These are phyloP conservation scores for Trichaptum fuscoviolaceum DNA, from an alignment of 768 basidiomycete genomes.

Conservation along the genomic window DNA sequence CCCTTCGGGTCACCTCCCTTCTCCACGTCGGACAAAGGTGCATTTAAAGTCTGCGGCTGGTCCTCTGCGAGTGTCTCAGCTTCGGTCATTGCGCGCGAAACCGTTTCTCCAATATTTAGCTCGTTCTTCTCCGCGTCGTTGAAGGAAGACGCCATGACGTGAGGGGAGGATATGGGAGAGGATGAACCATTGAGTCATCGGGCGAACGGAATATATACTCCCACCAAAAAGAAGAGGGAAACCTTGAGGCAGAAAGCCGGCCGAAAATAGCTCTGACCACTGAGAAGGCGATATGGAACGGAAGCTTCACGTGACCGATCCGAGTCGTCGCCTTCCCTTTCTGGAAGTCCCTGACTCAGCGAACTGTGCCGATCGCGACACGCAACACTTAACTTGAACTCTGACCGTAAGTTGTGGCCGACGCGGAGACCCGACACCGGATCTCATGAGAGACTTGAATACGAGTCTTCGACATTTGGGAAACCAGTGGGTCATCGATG, in stretches of 20 bases:
- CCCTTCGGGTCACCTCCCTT: background rate
- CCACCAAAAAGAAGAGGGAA: background rate
- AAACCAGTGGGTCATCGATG: too few species aligned
- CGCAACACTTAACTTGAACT: too few species aligned
- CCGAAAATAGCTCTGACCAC: background rate
- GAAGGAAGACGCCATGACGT: background rate
- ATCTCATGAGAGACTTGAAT: too few species aligned
- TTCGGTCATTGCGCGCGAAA: background rate
- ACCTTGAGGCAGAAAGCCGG: background rate
- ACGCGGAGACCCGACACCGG: too few species aligned
- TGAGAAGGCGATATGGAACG: background rate
- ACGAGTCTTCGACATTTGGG: too few species aligned
- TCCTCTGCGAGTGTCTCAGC: background rate
- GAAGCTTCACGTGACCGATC: too few species aligned
- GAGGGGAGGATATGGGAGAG: background rate
- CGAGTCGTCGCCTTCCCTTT: too few species aligned
- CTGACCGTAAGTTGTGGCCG: too few species aligned
- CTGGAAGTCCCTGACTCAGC: too few species aligned
- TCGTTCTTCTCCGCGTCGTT: background rate
- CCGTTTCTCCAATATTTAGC: background rate
- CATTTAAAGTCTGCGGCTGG: background rate
- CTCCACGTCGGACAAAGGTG: background rate
- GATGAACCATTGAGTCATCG: background rate
- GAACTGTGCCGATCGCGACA: too few species aligned
- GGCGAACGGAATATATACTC: background rate